These are phyloP conservation scores for Phytophthora hibernalis DNA, from an alignment of 352 stramenopile species.

Conservation along the genomic window DNA sequence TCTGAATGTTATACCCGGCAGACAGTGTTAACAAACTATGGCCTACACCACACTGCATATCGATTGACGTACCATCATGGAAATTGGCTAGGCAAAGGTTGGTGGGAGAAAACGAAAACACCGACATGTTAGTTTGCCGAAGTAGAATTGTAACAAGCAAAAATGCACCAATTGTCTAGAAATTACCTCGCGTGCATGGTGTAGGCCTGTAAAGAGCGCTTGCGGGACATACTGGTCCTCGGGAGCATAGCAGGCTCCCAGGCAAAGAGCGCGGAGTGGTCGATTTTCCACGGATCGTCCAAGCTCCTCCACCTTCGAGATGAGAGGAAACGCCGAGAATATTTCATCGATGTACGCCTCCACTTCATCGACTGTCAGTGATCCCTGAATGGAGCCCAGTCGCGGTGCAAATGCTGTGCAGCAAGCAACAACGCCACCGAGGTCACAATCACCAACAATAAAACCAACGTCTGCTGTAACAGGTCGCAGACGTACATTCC, in stretches of 20 bases:
- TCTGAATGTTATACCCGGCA: conserved; percentile 39
- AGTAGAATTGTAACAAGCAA: conserved; percentile 2
- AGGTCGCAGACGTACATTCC: conserved; percentile 37
- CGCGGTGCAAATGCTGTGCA: conserved; percentile 51
- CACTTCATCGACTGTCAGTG: conserved; percentile 69
- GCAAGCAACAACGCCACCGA: background rate
- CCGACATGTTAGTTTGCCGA: background rate
- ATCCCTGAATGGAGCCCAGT: conserved; percentile 68
- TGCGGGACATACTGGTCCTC: conserved; percentile 45
- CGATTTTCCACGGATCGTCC: conserved; percentile 67
- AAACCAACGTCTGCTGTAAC: background rate
- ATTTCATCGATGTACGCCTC: conserved; percentile 62
- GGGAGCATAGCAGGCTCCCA: conserved; percentile 57
- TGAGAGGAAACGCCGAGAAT: conserved; percentile 41
- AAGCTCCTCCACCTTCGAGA: conserved; percentile 65
- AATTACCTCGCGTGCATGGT: conserved; percentile 81
- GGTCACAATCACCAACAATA: background rate
- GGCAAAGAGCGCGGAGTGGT: conserved; percentile 68
- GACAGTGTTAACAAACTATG: background rate
- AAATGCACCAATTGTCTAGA: background rate
- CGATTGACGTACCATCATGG: conserved; percentile 74
- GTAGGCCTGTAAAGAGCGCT: conserved; percentile 83
- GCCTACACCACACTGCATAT: background rate
- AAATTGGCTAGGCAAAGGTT: conserved; percentile 61
- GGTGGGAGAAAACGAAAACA: background rate